phyloP scores from a whole-genome alignment of 108 stramenopile species.

The Epipyxis sp. region DNA sequence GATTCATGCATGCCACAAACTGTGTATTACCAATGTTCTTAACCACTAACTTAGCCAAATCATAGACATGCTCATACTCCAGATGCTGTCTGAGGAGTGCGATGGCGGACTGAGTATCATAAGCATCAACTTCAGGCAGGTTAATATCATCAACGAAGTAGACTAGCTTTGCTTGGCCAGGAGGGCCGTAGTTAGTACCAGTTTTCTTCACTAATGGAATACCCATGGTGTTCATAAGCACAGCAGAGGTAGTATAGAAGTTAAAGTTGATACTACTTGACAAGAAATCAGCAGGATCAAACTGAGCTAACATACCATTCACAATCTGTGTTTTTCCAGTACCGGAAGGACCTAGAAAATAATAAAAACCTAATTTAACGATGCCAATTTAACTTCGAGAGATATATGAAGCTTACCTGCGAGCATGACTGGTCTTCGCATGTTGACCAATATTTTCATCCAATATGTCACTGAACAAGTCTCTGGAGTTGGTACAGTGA shows the following conservation, averaged over 20 bases:
- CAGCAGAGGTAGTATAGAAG: slow-evolving; percentile 65
- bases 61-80: slow-evolving; percentile 65
- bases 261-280: slow-evolving; percentile 60
- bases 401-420: too few species aligned
- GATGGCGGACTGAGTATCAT: slow-evolving; percentile 66
- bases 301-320: slow-evolving; percentile 57
- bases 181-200: slow-evolving; percentile 60
- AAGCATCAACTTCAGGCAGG: slow-evolving; percentile 64
- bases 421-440: slow-evolving; percentile 60
- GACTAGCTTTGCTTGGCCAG: slow-evolving; percentile 54
- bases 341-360: slow-evolving; percentile 59
- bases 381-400: too few species aligned
- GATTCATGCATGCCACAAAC: slow-evolving; percentile 65
- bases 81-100: slow-evolving; percentile 69
- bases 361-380: too few species aligned
- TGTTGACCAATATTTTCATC: slow-evolving; percentile 58
- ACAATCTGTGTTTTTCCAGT: slow-evolving; percentile 67
- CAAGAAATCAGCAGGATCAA: slow-evolving; percentile 43
- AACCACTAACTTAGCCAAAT: slow-evolving; percentile 55
- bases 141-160: slow-evolving; percentile 71
- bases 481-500: slow-evolving; percentile 70
- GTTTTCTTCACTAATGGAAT: slow-evolving; percentile 65
- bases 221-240: slow-evolving; percentile 55
- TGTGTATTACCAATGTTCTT: slow-evolving; percentile 61
- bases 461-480: slow-evolving; percentile 64